These are phyloP conservation scores for Seiridium cupressi DNA, from an alignment of 2,329 filamentous ascomycete genomes.

Conservation along the genomic window DNA sequence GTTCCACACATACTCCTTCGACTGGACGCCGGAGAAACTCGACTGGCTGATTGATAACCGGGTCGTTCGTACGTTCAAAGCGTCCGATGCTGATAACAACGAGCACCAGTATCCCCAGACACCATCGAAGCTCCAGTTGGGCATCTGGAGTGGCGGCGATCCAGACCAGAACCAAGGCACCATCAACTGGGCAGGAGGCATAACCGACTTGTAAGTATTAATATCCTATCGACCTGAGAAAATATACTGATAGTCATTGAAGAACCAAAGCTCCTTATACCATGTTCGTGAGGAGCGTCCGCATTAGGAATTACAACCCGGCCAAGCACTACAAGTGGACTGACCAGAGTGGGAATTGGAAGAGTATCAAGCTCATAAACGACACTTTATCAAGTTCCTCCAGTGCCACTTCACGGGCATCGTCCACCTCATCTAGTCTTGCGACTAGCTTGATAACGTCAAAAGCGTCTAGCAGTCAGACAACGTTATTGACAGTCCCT, in stretches of 20 bases:
- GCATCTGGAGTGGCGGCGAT: conserved; percentile 29
- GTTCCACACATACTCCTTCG: conserved; percentile 30
- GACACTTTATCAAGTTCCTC: neutral
- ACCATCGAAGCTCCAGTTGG: conserved; percentile 29
- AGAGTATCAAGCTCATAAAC: conserved; percentile 9
- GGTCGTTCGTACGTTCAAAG: conserved; percentile 21
- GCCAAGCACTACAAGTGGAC: conserved; percentile 27
- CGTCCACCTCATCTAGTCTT: neutral
- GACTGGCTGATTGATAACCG: conserved; percentile 27
- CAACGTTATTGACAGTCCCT: too few relatives aligned
- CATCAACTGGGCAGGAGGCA: conserved; percentile 28
- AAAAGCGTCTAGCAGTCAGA: neutral
- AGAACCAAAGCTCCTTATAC: conserved; percentile 21
- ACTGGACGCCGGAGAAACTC: conserved; percentile 27
- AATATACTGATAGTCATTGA: neutral
- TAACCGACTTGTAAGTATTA: conserved; percentile 22
- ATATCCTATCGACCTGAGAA: neutral
- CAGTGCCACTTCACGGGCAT: neutral
- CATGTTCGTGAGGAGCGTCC: conserved; percentile 28
- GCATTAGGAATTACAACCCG: conserved; percentile 30
- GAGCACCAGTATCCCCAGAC: conserved; percentile 20
- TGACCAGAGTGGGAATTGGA: conserved; percentile 19
- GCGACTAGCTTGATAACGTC: neutral
- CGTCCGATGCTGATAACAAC: conserved; percentile 20
- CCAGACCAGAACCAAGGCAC: conserved; percentile 25